phyloP scores from a whole-genome alignment of 2,329 filamentous ascomycete species.

The Blastomyces gilchristii region DNA sequence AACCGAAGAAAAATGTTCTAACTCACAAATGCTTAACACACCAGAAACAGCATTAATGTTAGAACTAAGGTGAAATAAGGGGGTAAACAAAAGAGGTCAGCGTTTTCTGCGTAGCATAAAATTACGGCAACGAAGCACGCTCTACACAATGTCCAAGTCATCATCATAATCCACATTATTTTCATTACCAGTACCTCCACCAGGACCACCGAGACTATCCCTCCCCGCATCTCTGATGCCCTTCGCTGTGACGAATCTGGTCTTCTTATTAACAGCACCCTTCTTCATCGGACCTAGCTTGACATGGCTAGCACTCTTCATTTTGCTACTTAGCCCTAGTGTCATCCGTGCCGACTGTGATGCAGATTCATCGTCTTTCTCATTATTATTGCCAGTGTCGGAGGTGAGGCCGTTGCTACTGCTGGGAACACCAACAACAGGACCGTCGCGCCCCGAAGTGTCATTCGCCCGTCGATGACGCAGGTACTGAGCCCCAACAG shows the following conservation, averaged over 20 bases:
- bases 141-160: slow-evolving; percentile 39
- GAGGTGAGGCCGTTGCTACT: not conserved
- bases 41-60: not conserved
- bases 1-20: not conserved
- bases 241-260: slow-evolving; percentile 66
- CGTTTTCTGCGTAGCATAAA: not conserved
- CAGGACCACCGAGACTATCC: slow-evolving; percentile 51
- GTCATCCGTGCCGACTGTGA: slow-evolving; percentile 9
- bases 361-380: not conserved
- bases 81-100: not conserved
- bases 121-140: not conserved
- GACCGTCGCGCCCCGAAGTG: not conserved
- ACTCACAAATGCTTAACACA: not conserved
- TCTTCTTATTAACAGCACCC: slow-evolving; percentile 47
- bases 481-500: slow-evolving; percentile 38
- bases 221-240: slow-evolving; percentile 67
- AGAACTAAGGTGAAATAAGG: not conserved
- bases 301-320: slow-evolving; percentile 31
- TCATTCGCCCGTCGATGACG: slow-evolving; percentile 22
- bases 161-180: slow-evolving; percentile 43
- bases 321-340: slow-evolving; percentile 20
- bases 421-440: not conserved
- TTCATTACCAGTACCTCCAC: slow-evolving; percentile 18
- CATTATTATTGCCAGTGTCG: not conserved
- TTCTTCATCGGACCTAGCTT: slow-evolving; percentile 28